Percentiles rank a stretch among this genome's conserved stretches.
These are phyloP conservation scores for Effrenium voratum DNA, from an alignment of 73 alveolate species.

Conservation along the genomic window DNA sequence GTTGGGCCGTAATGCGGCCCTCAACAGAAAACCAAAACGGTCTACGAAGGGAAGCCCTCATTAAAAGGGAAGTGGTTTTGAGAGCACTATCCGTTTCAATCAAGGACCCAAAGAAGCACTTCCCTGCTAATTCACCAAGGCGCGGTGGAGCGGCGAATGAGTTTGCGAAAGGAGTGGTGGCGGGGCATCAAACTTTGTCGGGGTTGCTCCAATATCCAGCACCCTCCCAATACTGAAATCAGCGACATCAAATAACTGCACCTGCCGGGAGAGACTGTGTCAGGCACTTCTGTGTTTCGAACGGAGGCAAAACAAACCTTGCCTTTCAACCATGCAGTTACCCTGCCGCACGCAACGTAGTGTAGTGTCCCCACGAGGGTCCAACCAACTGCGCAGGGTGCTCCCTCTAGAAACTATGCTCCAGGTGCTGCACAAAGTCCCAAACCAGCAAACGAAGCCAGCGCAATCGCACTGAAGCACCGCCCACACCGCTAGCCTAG, in stretches of 20 bases:
- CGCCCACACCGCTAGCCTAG: neutral
- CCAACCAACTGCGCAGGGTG: neutral
- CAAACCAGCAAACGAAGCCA: neutral
- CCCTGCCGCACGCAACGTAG: neutral
- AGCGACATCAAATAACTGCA: neutral
- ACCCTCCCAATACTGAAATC: neutral
- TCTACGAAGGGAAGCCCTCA: too few species aligned
- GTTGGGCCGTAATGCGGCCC: neutral
- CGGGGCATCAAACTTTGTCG: conserved; percentile 16
- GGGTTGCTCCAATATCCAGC: conserved; percentile 23
- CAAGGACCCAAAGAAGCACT: neutral
- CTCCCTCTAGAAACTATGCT: neutral
- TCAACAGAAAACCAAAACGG: neutral
- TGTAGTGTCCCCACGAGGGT: neutral
- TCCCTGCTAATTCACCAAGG: neutral
- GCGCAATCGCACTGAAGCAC: neutral
- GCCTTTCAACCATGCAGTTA: neutral
- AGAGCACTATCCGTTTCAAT: neutral
- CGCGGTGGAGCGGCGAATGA: neutral
- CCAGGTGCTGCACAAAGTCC: neutral
- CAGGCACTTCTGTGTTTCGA: neutral
- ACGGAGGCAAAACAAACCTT: neutral
- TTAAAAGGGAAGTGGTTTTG: too few species aligned
- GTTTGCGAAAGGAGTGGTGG: neutral
- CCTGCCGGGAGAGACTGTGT: neutral